A percentile compares a stretch with the other conserved stretches of the same genome.
These are phyloP conservation scores for Epipyxis sp. DNA, from an alignment of 108 stramenopile species.

Conservation along the genomic window DNA sequence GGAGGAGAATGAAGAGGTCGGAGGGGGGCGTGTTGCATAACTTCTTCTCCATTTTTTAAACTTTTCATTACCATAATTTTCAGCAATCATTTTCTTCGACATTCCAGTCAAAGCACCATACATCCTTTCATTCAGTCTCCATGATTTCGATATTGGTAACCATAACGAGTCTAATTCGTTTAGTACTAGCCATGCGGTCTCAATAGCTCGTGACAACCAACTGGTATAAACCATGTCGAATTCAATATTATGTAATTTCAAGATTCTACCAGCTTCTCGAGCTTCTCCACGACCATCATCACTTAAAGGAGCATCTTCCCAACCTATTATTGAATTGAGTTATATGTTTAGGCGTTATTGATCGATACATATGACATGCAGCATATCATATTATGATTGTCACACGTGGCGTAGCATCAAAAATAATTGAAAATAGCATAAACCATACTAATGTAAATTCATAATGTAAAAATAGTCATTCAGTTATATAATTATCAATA, in stretches of 20 bases:
- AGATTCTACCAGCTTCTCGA: slow-evolving; percentile 65
- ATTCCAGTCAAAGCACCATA: slow-evolving; percentile 35
- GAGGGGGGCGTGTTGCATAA: slow-evolving; percentile 74
- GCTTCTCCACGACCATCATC: slow-evolving; percentile 81
- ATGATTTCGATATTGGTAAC: slow-evolving; percentile 45
- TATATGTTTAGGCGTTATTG: too few relatives aligned
- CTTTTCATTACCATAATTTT: slow-evolving; percentile 30
- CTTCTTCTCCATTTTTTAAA: slow-evolving; percentile 77
- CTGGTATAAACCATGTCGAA: slow-evolving; percentile 12
- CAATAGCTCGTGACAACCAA: slow-evolving; percentile 18
- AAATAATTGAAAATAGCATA: too few relatives aligned
- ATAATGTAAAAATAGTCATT: too few relatives aligned
- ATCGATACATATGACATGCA: too few relatives aligned
- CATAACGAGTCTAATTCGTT: slow-evolving; percentile 43
- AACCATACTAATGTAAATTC: too few relatives aligned
- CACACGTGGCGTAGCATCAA: too few relatives aligned
- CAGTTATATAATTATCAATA: too few relatives aligned
- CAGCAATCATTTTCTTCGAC: slow-evolving; percentile 39
- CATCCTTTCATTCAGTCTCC: slow-evolving; percentile 35
- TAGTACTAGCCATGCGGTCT: slow-evolving; percentile 24
- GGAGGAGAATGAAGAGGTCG: slow-evolving; percentile 68
- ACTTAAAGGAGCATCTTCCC: slow-evolving; percentile 81
- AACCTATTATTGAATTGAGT: too few relatives aligned
- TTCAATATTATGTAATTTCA: slow-evolving; percentile 64
- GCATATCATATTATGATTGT: too few relatives aligned